Base-by-base conservation (phyloP, 805 yeast species). In the Millerozyma acaciae region DNA sequence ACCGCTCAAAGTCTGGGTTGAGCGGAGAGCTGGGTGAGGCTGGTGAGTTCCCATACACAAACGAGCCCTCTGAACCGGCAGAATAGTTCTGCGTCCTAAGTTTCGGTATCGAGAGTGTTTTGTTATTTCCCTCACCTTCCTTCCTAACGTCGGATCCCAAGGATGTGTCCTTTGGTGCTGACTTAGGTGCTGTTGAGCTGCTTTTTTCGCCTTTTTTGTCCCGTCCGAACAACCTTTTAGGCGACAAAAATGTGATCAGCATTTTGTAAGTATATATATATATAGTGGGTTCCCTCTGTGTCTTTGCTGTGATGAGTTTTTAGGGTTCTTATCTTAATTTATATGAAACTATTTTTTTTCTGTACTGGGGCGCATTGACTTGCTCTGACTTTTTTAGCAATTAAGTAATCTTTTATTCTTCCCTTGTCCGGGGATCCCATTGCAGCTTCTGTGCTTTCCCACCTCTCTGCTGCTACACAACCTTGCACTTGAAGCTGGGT, bases 81-180 rank as follows among this genome's bases (percentile, higher is more conserved):
- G 35, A 26, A 10, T 26, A 17, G 12, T 15, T n/a, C 21, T 35
- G 29, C 8, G 39, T 35, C n/a, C 28, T 26, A 12, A 35, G 20
- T 21, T 35, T 35, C 14, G 39, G 39, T n/a, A 35, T 18, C 10
- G 28, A 32, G 13, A 26, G n/a, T 7, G 17, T 25, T 8, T 13
- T 9, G n/a, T 10, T 21, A 6, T 16, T 15, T 13, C 21, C 18
- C 7, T 17, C n/a, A 17, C 15, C 18, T n/a, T 8, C 30, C 10
- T 27, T 16, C 12, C 18, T 27, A 6, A 16, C 21, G 10, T 17
- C 30, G 6, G 13, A 6, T 6, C 26, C 7, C 26, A 8, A 6
- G 7, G 7, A 12, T 10, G 7, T 12, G 6, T 23, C 26, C 12
- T 23, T 23, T 7, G 26, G 26, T 13, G 28, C 26, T 13, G 16